Percentiles rank a stretch among this genome's conserved stretches.
These are phyloP conservation scores for Dendrothele bispora DNA, from an alignment of 768 basidiomycete genomes.

Conservation along the genomic window DNA sequence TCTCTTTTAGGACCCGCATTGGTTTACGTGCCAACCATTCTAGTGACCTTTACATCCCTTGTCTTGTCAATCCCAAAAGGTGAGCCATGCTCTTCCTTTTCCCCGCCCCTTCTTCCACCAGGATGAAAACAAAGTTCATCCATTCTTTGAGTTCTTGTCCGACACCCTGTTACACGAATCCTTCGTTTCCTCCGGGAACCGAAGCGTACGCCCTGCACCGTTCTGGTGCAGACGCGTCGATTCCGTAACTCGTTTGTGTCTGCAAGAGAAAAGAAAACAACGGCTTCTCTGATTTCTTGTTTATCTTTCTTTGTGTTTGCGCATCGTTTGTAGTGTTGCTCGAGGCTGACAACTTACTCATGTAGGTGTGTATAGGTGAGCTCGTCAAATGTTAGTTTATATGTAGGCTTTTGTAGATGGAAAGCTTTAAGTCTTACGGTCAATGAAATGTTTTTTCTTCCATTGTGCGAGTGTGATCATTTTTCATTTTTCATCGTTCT, in stretches of 20 bases:
- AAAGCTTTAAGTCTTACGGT: no score
- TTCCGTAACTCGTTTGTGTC: constrained; percentile 26
- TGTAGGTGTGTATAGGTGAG: no score
- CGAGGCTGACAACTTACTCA: no score
- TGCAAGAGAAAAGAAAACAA: constrained; percentile 53
- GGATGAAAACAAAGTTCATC: constrained; percentile 82
- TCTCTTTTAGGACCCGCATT: neutral
- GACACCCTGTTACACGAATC: constrained; percentile 31
- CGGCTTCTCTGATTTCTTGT: constrained; percentile 61
- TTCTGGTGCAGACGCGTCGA: constrained; percentile 49
- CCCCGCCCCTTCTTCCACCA: constrained; percentile 10
- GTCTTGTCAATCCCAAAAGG: constrained; percentile 3
- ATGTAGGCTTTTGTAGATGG: no score
- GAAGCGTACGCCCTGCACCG: constrained; percentile 41
- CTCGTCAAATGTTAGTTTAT: no score
- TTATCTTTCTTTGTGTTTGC: neutral
- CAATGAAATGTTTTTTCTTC: no score
- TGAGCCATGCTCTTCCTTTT: neutral
- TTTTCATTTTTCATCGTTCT: no score
- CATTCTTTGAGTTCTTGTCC: constrained; percentile 71
- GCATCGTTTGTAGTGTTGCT: constrained; percentile 4
- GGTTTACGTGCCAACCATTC: no score
- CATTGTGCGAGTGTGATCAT: no score
- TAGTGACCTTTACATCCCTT: no score
- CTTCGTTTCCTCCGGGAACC: constrained; percentile 31